A percentile compares a stretch with the other conserved stretches of the same genome.
phyloP scores from a whole-genome alignment of 345 rosid species.

The Microcos paniculata region DNA sequence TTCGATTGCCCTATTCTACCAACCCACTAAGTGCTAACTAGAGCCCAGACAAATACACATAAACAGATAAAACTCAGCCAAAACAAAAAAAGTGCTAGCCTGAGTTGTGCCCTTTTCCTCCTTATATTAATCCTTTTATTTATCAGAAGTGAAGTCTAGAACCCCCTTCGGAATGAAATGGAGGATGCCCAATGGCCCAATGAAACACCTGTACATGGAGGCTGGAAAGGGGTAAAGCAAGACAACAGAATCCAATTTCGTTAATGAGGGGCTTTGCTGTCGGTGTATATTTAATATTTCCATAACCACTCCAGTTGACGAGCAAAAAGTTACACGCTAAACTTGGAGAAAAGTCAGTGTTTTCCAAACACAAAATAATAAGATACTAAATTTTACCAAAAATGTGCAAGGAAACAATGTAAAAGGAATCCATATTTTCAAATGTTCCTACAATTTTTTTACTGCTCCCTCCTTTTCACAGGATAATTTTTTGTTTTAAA shows the following conservation, averaged over 20 bases:
- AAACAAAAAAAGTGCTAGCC: too few relatives aligned
- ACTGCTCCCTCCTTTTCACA: too few relatives aligned
- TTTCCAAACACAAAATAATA: background rate
- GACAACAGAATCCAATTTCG: background rate
- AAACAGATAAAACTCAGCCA: too few relatives aligned
- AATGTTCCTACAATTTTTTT: background rate
- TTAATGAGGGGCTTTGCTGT: background rate
- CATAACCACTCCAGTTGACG: background rate
- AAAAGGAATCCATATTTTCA: conserved; percentile 5
- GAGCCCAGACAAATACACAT: too few relatives aligned
- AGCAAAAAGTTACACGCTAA: background rate
- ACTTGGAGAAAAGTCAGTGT: background rate
- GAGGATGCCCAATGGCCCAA: background rate
- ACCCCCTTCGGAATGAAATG: background rate
- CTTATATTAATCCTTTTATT: background rate
- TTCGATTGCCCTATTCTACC: background rate
- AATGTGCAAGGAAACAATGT: background rate
- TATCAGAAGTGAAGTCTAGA: background rate
- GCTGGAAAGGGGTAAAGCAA: background rate
- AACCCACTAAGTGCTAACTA: background rate
- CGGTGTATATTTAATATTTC: background rate
- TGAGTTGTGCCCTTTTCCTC: background rate
- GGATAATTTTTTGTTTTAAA: background rate
- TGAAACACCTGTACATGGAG: background rate
- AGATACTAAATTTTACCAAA: background rate